Conservation (phyloP, 116 monocot species). For the Trichopus zeylanicus region DNA sequence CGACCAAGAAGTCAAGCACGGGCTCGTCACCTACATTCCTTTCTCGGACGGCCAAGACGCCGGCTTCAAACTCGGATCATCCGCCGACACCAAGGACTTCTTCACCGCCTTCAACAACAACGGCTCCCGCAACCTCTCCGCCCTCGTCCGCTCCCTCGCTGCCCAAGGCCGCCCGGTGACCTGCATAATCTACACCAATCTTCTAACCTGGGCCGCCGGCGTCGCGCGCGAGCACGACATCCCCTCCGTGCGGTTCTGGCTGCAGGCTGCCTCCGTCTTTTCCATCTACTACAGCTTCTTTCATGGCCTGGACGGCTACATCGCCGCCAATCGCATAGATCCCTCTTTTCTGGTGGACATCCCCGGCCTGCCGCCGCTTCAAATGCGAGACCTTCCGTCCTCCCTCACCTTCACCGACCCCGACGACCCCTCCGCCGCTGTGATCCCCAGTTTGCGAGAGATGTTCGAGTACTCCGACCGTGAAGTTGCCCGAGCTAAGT, state of each 20-base stretch:
- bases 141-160: slow-evolving; percentile 2
- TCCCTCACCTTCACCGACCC: slow-evolving; percentile 6
- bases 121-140: slow-evolving; percentile 9
- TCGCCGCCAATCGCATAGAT: slow-evolving; percentile 5
- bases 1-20: slow-evolving; percentile 4
- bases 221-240: slow-evolving; percentile 17
- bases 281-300: slow-evolving; percentile 30
- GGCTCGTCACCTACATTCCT: slow-evolving; percentile 14
- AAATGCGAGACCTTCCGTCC: slow-evolving; percentile 16
- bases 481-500: neutral
- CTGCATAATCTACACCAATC: slow-evolving; percentile 17
- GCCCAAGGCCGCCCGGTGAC: slow-evolving; percentile 18
- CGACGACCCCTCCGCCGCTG: neutral
- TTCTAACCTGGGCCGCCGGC: slow-evolving; percentile 23
- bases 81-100: neutral
- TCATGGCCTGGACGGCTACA: slow-evolving; percentile 10
- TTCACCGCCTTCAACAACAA: slow-evolving; percentile 3
- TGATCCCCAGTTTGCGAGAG: slow-evolving; percentile 1
- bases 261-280: slow-evolving; percentile 26
- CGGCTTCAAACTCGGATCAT: neutral
- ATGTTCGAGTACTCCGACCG: neutral
- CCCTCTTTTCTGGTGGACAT: slow-evolving; percentile 6
- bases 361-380: slow-evolving; percentile 16
- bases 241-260: slow-evolving; percentile 24
- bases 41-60: slow-evolving; percentile 28